phyloP scores from a whole-genome alignment of 257 asterid genomes.

The Buddleja alternifolia region DNA sequence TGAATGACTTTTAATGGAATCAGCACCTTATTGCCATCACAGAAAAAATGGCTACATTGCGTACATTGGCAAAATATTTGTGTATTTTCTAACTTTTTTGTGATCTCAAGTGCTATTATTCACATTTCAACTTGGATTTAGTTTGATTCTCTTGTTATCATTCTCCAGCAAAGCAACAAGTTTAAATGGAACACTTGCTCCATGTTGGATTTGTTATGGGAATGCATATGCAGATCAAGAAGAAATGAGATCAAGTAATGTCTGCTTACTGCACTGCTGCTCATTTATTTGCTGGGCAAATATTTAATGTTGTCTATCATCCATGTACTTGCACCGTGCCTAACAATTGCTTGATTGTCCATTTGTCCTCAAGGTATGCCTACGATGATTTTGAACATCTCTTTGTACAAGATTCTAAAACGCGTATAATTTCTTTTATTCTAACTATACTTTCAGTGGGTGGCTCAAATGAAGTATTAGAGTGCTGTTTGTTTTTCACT shows the following conservation, averaged over 20 bases:
- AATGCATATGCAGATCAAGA: slow-evolving; percentile 95
- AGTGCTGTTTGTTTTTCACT: neutral
- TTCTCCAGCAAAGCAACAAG: slow-evolving; percentile 91
- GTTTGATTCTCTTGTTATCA: slow-evolving; percentile 19
- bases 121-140: slow-evolving; percentile 12
- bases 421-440: neutral
- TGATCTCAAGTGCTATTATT: slow-evolving; percentile 9
- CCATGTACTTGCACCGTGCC: slow-evolving; percentile 14
- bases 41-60: neutral
- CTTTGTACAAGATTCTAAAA: neutral
- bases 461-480: neutral
- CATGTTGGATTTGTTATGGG: slow-evolving; percentile 96
- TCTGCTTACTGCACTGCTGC: slow-evolving; percentile 99
- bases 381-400: neutral
- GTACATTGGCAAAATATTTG: neutral
- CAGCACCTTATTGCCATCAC: neutral
- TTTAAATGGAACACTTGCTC: slow-evolving; percentile 93
- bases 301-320: slow-evolving; percentile 23
- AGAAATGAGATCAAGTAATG: slow-evolving; percentile 99
- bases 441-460: neutral
- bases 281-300: slow-evolving; percentile 97
- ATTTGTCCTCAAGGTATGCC: slow-evolving; percentile 12
- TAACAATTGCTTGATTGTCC: slow-evolving; percentile 10
- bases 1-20: neutral
- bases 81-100: neutral